phyloP scores from a whole-genome alignment of 805 yeast species.

The Metschnikowia vanudenii region DNA sequence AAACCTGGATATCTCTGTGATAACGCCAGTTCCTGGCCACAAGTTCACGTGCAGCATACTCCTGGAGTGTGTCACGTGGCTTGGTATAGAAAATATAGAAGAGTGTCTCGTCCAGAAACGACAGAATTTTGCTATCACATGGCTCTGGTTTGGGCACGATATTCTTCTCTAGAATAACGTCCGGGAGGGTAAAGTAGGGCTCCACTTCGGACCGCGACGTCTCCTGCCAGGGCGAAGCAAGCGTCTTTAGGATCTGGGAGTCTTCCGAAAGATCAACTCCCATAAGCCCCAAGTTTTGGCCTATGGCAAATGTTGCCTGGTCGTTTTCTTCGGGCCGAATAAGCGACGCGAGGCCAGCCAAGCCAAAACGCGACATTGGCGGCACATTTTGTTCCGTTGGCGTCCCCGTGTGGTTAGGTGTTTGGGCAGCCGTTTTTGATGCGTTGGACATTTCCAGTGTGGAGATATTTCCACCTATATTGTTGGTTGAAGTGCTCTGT shows the following conservation, averaged over 20 bases:
- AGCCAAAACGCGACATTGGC: constrained; percentile 64
- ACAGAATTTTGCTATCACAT: constrained; percentile 49
- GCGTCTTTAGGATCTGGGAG: constrained; percentile 55
- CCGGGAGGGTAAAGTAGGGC: constrained; percentile 72
- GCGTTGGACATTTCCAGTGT: background rate
- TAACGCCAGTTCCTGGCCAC: constrained; percentile 95
- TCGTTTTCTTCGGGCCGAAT: constrained; percentile 63
- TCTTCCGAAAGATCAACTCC: constrained; percentile 58
- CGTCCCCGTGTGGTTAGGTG: constrained; percentile 2
- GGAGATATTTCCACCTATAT: background rate
- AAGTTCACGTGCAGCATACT: constrained; percentile 87
- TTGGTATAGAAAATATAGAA: constrained; percentile 91
- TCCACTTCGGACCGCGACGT: constrained; percentile 87
- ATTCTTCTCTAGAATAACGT: constrained; percentile 31
- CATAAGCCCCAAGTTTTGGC: constrained; percentile 66
- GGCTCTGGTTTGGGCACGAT: constrained; percentile 42
- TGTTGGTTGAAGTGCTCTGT: constrained; percentile 7
- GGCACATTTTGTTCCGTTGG: constrained; percentile 12
- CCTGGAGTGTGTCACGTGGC: constrained; percentile 91
- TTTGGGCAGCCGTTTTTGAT: background rate
- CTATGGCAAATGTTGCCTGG: constrained; percentile 65
- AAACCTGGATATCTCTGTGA: constrained; percentile 91
- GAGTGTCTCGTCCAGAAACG: constrained; percentile 85
- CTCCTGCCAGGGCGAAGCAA: constrained; percentile 95
- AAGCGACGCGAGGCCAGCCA: constrained; percentile 60